phyloP scores from a whole-genome alignment of 805 yeast genomes.

The Saturnispora ahearnii region DNA sequence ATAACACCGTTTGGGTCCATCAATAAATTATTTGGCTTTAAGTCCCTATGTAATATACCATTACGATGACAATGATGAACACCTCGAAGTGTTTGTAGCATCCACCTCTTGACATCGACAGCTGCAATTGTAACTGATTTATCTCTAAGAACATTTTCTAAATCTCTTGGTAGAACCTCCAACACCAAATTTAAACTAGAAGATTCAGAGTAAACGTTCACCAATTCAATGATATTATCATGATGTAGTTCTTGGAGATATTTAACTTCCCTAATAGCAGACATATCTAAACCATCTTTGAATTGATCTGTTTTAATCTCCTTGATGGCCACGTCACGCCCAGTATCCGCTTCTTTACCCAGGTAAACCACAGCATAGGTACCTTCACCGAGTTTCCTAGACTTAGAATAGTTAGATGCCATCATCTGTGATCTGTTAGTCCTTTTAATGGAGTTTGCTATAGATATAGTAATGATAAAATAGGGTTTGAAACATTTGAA shows the following conservation, averaged over 20 bases:
- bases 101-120: slow-evolving; percentile 88
- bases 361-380: slow-evolving; percentile 95
- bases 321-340: slow-evolving; percentile 74
- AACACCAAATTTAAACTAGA: slow-evolving; percentile 72
- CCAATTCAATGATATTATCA: slow-evolving; percentile 72
- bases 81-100: slow-evolving; percentile 90
- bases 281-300: slow-evolving; percentile 96
- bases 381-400: slow-evolving; percentile 95
- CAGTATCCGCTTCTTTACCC: slow-evolving; percentile 54
- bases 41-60: slow-evolving; percentile 82
- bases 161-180: slow-evolving; percentile 86
- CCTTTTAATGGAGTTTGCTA: too few species aligned
- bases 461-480: not conserved
- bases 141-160: slow-evolving; percentile 84
- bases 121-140: slow-evolving; percentile 65
- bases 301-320: slow-evolving; percentile 92
- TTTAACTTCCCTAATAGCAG: slow-evolving; percentile 90
- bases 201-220: slow-evolving; percentile 70
- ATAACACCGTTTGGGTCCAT: slow-evolving; percentile 81
- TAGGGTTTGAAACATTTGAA: too few species aligned
- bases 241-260: slow-evolving; percentile 76
- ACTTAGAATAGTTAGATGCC: slow-evolving; percentile 32
- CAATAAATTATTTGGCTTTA: slow-evolving; percentile 85
- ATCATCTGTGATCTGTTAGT: not conserved
- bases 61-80: slow-evolving; percentile 93